Base-by-base conservation (phyloP, 208 protist genomes). In the Entamoeba histolytica region DNA sequence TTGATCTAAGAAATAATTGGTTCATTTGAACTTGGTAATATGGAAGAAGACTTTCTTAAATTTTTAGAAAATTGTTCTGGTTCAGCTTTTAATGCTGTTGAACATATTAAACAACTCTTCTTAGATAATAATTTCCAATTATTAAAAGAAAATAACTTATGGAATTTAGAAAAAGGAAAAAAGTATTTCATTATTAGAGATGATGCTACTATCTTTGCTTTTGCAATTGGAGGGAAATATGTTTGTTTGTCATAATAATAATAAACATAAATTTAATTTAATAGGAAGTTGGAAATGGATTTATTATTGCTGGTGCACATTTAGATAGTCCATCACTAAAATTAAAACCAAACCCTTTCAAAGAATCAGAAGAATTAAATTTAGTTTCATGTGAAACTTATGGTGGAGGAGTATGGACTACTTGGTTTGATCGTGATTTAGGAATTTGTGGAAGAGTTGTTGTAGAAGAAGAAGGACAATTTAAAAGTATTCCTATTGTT, bases 381-480 rank as follows among this genome's bases (percentile, higher is more conserved):
- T 49, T 91, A 17, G 1, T 93, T 23, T 23, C 7, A 8, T 73
- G 52, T 50, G 28, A 47, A 8, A 23, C 17, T 44, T 93, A 93
- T 93, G 92, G 92, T 50, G 92, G 92, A 7, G 28, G 28, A 15
- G 17, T 15, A 35, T 39, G 28, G 28, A 14, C 28, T 14, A 51
- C 92, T 44, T 49, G 28, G 35, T 93, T 93, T 93, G 92, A 93
- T 93, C 10, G 92, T 39, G 92, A 93, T 49, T 17, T 93, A 7
- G 39, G 35, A 8, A 49, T 93, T 39, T 49, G 57, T 47, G 92
- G 92, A 28, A 12, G 31, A 0, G 92, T 93, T 23, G 17, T 49
- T 23, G 17, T 50, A 49, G 35, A 49, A 93, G 39, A 93, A 44
- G 92, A 50, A 4, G 35, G 17, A 2, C 7, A 44, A 23, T 23